Conservation (phyloP, 2,329 filamentous ascomycete species). For the Sclerotinia sclerotiorum region DNA sequence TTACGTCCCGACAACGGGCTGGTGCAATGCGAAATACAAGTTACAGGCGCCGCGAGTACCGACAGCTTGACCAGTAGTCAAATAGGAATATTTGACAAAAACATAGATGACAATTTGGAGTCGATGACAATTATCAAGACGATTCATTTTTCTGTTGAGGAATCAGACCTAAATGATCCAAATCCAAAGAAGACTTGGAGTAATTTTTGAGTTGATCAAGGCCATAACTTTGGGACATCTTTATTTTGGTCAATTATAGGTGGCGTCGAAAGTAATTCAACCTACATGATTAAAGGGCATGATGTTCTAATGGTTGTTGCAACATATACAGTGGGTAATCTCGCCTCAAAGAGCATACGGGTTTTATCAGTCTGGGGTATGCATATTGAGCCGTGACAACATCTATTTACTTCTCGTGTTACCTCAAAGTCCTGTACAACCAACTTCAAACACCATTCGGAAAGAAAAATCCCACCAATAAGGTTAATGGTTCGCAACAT, state of each 20-base stretch:
- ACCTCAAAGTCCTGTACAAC: neutral
- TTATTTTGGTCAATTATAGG: neutral
- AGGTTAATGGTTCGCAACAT: neutral
- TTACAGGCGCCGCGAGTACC: conserved; percentile 6
- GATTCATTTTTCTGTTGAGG: conserved; percentile 3
- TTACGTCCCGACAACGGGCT: conserved; percentile 3
- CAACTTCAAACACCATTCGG: neutral
- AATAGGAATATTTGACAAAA: neutral
- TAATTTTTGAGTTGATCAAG: conserved; percentile 1
- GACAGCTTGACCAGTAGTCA: conserved; percentile 10
- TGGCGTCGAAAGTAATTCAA: neutral
- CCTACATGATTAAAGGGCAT: neutral
- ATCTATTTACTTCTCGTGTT: neutral
- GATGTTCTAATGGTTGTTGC: neutral
- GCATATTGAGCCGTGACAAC: neutral
- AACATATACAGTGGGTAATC: neutral
- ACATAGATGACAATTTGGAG: neutral
- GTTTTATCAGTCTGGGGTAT: neutral
- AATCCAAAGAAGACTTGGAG: conserved; percentile 14
- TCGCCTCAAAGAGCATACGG: neutral
- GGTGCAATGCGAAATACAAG: neutral
- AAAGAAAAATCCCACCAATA: conserved; percentile 21
- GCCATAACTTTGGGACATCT: neutral
- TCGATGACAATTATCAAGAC: conserved; percentile 5
- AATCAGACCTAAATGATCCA: neutral